phyloP scores from a whole-genome alignment of 2,329 filamentous ascomycete species.

The Ilyonectria destructans region DNA sequence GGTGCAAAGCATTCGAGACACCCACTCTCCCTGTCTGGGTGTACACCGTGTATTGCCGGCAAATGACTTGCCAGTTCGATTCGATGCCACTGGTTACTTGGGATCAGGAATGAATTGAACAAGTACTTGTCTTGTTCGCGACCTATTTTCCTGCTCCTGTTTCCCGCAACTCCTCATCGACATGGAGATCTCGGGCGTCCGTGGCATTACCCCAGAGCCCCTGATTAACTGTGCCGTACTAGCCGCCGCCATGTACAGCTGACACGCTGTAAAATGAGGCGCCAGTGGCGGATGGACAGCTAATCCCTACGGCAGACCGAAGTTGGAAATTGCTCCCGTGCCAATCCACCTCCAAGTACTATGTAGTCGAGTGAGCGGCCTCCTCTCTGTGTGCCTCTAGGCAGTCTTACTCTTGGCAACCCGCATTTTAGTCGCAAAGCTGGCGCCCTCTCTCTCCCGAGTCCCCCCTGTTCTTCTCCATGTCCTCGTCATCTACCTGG shows the following conservation, averaged over 20 bases:
- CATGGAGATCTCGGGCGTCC: too few species aligned
- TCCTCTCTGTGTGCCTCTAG: neutral
- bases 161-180: too few species aligned
- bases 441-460: neutral
- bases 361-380: neutral
- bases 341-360: neutral
- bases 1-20: too few species aligned
- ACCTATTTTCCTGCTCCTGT: too few species aligned
- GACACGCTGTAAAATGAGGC: neutral
- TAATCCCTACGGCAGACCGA: slow-evolving; percentile 2
- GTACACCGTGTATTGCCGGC: too few species aligned
- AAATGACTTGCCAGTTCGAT: too few species aligned
- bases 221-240: neutral
- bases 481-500: slow-evolving; percentile 4
- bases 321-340: slow-evolving; percentile 40
- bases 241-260: neutral
- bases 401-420: neutral
- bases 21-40: too few species aligned
- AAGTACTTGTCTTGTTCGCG: too few species aligned
- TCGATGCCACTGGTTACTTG: too few species aligned
- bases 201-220: neutral
- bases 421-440: neutral
- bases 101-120: too few species aligned
- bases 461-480: neutral
- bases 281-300: neutral